Conservation (phyloP, 177 flowering plant species). For the Tripterygium wilfordii region DNA sequence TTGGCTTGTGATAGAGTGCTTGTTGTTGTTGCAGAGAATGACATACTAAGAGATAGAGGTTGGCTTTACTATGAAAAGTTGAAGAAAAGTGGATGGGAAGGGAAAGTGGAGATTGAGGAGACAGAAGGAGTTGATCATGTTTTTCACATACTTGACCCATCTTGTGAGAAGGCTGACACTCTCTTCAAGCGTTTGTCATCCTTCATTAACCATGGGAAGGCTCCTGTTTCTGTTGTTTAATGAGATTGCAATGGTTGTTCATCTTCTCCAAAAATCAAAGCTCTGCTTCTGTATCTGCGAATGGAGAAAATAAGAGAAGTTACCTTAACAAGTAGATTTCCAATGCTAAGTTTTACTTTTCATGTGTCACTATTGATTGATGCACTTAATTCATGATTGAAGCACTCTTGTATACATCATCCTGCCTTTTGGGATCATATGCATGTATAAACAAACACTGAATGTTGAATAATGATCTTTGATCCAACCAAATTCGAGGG, state of each 20-base stretch:
- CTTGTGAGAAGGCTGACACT: slow-evolving; percentile 27
- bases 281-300: no score
- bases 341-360: no score
- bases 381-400: no score
- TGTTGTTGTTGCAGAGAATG: slow-evolving; percentile 47
- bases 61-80: slow-evolving; percentile 35
- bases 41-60: slow-evolving; percentile 55
- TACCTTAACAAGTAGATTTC: no score
- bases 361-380: no score
- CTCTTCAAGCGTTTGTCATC: slow-evolving; percentile 22
- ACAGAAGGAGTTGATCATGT: slow-evolving; percentile 39
- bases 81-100: slow-evolving; percentile 33
- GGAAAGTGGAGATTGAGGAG: slow-evolving; percentile 32
- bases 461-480: no score
- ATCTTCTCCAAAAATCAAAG: no score
- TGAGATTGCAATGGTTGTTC: neutral
- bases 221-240: neutral
- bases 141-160: slow-evolving; percentile 31
- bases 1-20: slow-evolving; percentile 36
- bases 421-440: no score
- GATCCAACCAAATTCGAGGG: no score
- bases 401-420: no score
- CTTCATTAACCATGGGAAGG: slow-evolving; percentile 21
- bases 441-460: no score
- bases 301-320: no score